A percentile compares a stretch with the other conserved stretches of the same genome.
Conservation (phyloP, 2,329 filamentous ascomycete species). For the Coniochaeta sp. region DNA sequence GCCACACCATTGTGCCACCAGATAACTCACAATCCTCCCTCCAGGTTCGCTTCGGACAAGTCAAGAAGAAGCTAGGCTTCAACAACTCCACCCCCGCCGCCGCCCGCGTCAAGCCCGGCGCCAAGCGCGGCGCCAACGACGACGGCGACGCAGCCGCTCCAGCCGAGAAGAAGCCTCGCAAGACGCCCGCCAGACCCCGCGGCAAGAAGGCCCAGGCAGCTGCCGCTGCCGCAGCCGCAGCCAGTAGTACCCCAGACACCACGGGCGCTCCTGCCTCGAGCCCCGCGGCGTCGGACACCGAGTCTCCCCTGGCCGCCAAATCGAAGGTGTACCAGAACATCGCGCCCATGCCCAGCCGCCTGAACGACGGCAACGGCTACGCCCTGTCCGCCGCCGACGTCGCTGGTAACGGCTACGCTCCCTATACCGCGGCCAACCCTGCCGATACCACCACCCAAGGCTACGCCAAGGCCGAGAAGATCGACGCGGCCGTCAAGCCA, state of each 20-base stretch:
- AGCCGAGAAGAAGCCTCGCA: not conserved
- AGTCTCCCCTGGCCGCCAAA: not conserved
- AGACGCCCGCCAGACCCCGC: not conserved
- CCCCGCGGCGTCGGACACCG: not conserved
- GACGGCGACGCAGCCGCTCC: not conserved
- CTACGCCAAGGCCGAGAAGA: not conserved
- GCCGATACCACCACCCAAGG: not conserved
- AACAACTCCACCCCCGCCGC: not conserved
- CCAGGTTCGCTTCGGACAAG: constrained; percentile 40
- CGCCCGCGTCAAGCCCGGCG: not conserved
- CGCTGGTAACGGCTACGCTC: not conserved
- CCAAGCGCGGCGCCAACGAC: not conserved
- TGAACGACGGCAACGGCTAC: not conserved
- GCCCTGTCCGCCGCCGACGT: not conserved
- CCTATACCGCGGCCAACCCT: not conserved
- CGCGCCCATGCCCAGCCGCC: not conserved
- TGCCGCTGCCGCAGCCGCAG: too few relatives aligned
- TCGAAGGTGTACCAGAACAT: not conserved
- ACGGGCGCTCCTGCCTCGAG: not conserved
- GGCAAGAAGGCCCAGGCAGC: too few relatives aligned
- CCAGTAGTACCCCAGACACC: not conserved
- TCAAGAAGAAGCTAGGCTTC: constrained; percentile 39
- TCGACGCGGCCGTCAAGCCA: not conserved
- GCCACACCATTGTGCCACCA: not conserved
- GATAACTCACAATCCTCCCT: not conserved